Evolutionary conservation across 1,284 basidiomycete species (phyloP).

Genomic region (Ceratobasidium sp.): DNA sequence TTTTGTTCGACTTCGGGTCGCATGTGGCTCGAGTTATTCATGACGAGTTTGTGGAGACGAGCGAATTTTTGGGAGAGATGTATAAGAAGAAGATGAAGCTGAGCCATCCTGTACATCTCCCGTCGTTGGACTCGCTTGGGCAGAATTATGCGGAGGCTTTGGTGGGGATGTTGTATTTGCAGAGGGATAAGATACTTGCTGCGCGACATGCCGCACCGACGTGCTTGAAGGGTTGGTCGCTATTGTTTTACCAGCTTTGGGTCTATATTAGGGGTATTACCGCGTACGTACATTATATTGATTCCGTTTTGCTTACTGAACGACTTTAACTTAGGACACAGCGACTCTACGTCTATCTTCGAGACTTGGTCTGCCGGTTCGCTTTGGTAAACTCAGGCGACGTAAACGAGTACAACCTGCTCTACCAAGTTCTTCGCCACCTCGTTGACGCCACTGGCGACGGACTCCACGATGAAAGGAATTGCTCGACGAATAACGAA

Average conservation of each 20-base stretch:
- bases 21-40: not conserved
- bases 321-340: not conserved
- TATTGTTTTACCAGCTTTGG: constrained; percentile 16
- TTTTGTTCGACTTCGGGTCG: constrained; percentile 8
- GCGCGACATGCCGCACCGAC: constrained; percentile 1
- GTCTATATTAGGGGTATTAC: constrained; percentile 7
- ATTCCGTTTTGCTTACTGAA: not conserved
- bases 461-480: constrained; percentile 1
- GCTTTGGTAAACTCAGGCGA: constrained; percentile 1
- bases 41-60: not conserved
- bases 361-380: constrained; percentile 12
- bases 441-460: constrained; percentile 10
- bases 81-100: not conserved
- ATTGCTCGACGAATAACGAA: not conserved
- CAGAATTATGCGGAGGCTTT: not conserved
- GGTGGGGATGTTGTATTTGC: constrained; percentile 2
- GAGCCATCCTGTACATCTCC: not conserved
- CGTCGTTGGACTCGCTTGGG: constrained; percentile 1
- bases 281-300: not conserved
- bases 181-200: constrained; percentile 12
- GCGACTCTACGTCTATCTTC: constrained; percentile 3
- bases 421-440: not conserved
- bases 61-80: not conserved
- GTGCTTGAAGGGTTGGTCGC: constrained; percentile 17
- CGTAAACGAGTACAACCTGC: constrained; percentile 1